Base-by-base conservation (phyloP, 768 basidiomycete species). In the Tylopilus plumbeoviolaceoides region DNA sequence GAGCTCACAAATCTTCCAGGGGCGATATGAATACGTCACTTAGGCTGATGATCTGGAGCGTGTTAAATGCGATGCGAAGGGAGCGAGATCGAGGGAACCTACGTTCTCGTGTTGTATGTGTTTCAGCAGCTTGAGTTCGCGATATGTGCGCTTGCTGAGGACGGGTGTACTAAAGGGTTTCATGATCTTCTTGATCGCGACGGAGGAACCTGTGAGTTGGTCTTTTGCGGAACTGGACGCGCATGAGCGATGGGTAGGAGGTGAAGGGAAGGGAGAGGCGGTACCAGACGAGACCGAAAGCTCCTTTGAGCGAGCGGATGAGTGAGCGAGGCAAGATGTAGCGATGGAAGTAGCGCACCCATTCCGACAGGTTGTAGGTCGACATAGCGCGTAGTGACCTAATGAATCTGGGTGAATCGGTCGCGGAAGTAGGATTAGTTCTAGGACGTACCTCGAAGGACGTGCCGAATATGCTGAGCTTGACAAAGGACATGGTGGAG, bases 181-280 rank as follows among this genome's bases (percentile, higher is more conserved):
- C 95, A 98, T 98, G 78, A 98, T 99, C 84, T 98, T 98, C 83
- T 99, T 99, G 77, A 99, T 95, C 65, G 97, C 97, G 52, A 95
- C 95, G 17, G 91, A 89, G 43, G 92, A 83, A 39, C 84, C 89
- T 9, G 93, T 95, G 50, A 98, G 82, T 72, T 98, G 95, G 70
- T 95, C 91, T 71, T 94, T 95, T 31, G 92, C 89, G 17, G 93
- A 95, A 64, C 94, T 95, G 61, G 38, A 53, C 35, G 49, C 17
- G 30, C 38, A 49, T 68, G 47, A 69, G 59, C 30, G 18, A 27
- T 10, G 45, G 33, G 20, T 8, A 15, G 21, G 2, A 38, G 15
- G 21, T 7, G 20, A 43, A 4, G 40, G 38, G 31, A 11, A 20
- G 12, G 44, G 33, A 35, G 21, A 31, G 33, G 39, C 14, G 79